Evolutionary conservation across 352 stramenopile species (phyloP).

Genomic region (Pythium sp.): DNA sequence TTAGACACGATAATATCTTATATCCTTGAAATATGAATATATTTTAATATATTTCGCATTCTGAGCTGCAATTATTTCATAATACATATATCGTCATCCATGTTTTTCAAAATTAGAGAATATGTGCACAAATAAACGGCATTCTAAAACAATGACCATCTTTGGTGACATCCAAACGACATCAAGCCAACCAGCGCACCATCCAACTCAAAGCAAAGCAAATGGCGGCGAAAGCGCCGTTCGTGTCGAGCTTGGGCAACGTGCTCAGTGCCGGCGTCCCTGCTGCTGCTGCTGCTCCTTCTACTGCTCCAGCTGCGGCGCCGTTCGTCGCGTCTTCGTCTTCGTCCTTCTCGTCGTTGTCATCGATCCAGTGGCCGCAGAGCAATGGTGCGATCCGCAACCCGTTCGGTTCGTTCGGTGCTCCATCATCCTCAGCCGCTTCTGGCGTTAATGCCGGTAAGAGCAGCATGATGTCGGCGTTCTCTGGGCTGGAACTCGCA

Average conservation of each 20-base stretch:
- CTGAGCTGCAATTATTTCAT: background rate
- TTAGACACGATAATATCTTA: background rate
- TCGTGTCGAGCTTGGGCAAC: slow-evolving; percentile 43
- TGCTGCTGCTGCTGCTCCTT: background rate
- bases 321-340: background rate
- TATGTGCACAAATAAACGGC: background rate
- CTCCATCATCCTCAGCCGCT: background rate
- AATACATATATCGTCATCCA: background rate
- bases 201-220: background rate
- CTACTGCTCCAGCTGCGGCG: background rate
- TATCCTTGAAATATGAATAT: background rate
- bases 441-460: slow-evolving; percentile 17
- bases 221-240: slow-evolving; percentile 24
- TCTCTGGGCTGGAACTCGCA: slow-evolving; percentile 52
- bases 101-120: background rate
- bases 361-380: slow-evolving; percentile 19
- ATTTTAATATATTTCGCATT: background rate
- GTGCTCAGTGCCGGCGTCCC: slow-evolving; percentile 16
- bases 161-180: background rate
- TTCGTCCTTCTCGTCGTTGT: slow-evolving; percentile 3
- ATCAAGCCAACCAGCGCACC: background rate
- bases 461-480: slow-evolving; percentile 46
- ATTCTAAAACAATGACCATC: background rate
- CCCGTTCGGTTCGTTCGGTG: slow-evolving; percentile 19
- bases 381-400: slow-evolving; percentile 17